Evolutionary conservation across 495 filamentous ascomycete species (phyloP).

Genomic region (Hyaloscypha bicolor): DNA sequence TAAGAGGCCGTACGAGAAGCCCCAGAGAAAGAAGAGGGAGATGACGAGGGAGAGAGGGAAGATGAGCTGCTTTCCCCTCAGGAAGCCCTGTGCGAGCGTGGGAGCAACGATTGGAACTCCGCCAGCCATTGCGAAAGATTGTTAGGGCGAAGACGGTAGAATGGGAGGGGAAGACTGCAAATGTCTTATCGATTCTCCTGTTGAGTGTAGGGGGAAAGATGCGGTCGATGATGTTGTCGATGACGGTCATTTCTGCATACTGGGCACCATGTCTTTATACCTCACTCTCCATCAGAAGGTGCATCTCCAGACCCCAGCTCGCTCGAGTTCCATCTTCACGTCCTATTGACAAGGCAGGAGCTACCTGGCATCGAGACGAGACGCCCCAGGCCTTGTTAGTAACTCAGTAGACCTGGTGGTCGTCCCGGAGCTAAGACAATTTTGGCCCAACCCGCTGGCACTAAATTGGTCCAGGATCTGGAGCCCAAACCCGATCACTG

Average conservation of each 20-base stretch:
- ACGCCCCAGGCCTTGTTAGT: not conserved
- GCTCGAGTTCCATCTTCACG: not conserved
- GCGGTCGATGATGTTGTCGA: constrained; percentile 16
- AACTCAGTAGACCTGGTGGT: not conserved
- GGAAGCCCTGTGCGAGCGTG: constrained; percentile 23
- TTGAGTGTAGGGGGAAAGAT: constrained; percentile 16
- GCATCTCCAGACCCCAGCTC: constrained; percentile 10
- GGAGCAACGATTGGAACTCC: constrained; percentile 24
- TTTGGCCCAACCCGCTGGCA: not conserved
- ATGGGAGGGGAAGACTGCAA: constrained; percentile 1
- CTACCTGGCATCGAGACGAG: not conserved
- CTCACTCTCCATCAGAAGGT: not conserved
- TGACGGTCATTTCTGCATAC: constrained; percentile 6
- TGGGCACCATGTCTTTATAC: constrained; percentile 20
- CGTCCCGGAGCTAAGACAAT: not conserved
- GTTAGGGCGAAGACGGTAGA: constrained; percentile 2
- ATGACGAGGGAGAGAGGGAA: constrained; percentile 56
- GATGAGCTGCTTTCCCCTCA: constrained; percentile 24
- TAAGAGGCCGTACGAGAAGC: constrained; percentile 83
- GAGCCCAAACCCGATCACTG: not conserved
- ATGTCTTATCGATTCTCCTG: not conserved
- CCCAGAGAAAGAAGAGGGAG: constrained; percentile 84
- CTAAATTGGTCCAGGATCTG: not conserved
- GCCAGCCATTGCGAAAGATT: constrained; percentile 23
- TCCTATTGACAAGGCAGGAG: not conserved